Conservation (phyloP, 23 red algal species). For the Chondrus crispus region DNA sequence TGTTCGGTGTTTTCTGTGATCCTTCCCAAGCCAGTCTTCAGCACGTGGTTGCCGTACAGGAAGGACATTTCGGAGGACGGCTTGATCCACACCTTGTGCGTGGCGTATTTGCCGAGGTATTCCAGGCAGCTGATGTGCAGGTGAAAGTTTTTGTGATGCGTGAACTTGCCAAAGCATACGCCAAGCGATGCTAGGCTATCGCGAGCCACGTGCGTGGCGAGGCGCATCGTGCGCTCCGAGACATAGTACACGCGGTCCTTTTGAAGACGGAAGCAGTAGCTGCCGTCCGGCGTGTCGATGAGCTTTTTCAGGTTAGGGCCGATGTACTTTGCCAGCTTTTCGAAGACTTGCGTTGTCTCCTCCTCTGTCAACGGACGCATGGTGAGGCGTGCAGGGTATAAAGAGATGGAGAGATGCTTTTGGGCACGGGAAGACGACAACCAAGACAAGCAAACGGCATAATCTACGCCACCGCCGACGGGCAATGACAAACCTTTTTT, state of each 20-base stretch:
- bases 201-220: slow-evolving; percentile 66
- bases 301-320: slow-evolving; percentile 89
- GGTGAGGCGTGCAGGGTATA: too few relatives aligned
- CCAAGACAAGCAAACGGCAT: too few relatives aligned
- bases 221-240: slow-evolving; percentile 59
- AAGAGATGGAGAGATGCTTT: too few relatives aligned
- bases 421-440: too few relatives aligned
- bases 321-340: slow-evolving; percentile 90
- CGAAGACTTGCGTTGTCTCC: slow-evolving; percentile 86
- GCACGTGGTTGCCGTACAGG: slow-evolving; percentile 95
- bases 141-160: slow-evolving; percentile 94
- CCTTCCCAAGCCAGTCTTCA: slow-evolving; percentile 80
- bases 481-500: too few relatives aligned
- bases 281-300: slow-evolving; percentile 58
- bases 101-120: slow-evolving; percentile 70
- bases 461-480: too few relatives aligned
- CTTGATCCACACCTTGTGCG: slow-evolving; percentile 96
- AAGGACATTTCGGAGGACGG: slow-evolving; percentile 92
- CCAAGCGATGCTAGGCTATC: slow-evolving; percentile 76
- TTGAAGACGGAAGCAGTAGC: slow-evolving; percentile 85
- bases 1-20: slow-evolving; percentile 83
- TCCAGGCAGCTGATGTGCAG: slow-evolving; percentile 77
- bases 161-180: slow-evolving; percentile 95
- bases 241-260: slow-evolving; percentile 96
- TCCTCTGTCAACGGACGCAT: slow-evolving; percentile 98